Evolutionary conservation across 257 asterid genomes (phyloP), one percentile per base, ranked within the genome.

Genomic region (Penstemon davidsonii): DNA sequence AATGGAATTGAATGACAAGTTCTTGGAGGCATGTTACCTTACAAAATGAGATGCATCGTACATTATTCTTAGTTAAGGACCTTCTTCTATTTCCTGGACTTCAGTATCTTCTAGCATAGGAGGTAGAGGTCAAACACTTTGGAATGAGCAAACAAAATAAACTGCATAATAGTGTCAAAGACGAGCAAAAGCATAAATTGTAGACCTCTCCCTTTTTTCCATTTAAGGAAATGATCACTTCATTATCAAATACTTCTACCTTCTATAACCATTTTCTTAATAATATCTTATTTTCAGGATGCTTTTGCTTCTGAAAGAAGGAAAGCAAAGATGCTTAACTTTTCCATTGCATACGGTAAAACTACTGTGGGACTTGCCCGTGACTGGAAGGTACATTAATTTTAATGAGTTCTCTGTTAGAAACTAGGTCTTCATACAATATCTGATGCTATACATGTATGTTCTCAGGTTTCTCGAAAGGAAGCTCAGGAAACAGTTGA

Each of bases 311-410:
- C 99, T 73, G 99, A 91, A 87, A 87, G 97, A 82, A 87, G 99
- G 79, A 94, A 88, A 80, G 97, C 97, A 43, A 94, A 94, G 89
- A 94, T 94, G 99, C 99, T 94, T 5, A 94, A 94, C 80, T 94
- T 94, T 72, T 94, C 99, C 78, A 94, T 94, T 49, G 99, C 99
- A 3, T 94, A 94, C 40, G 99, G 99, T 56, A 91, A 91, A 84
- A 94, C 99, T 8, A 56, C 84, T 0, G 80, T 85, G 58, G 99
- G 99, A 66, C 96, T 94, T 49, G 84, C 99, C 59, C 96, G 93
- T 10, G 96, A 94, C 79, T 94, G 99, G 99, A 88, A 88, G 96
- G 97, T 91, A 79, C 43, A 5, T 18, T 62, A 66, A 11, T 69
- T 69, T 12, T 55, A 25, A 54, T 18, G n/a, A 3, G n/a, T 60